Evolutionary conservation across 345 rosid species (phyloP), one percentile per base, ranked within the genome.

Genomic region (Eucalyptus curtisii): DNA sequence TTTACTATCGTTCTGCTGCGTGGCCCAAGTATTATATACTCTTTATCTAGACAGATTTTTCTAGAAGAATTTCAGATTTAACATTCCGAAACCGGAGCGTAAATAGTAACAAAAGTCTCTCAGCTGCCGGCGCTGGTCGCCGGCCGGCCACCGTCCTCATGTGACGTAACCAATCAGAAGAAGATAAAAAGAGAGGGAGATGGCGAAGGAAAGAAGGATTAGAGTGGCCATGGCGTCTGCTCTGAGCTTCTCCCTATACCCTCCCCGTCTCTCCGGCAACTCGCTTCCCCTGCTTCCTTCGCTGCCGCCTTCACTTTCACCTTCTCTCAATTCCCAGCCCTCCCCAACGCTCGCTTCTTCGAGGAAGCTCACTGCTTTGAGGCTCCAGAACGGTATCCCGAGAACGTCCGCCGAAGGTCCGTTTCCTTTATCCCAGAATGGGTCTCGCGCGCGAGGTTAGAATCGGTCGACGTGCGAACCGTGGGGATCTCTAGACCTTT

Each of bases 381-480:
- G 92, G 89, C 93, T 87, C 55, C 89, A 86, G 91, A 90, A 86
- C 68, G 47, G 59, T 15, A 61, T 52, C 42, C 88, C 88, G 25
- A 89, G 89, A 94, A 91, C 94, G 61, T 95, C 95, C 16, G 88
- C 92, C 9, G 93, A 93, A 89, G 95, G 96, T 94, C 8, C 55
- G 9, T 85, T 11, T 11, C 22, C 37, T 47, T n/a, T 24, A 15
- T 52, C 55, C 55, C 86, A 31, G 13, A 20, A 37, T 0, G 82
- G 82, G 27, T 33, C 44, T 17, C 0, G 44, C 4, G 3, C 44
- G 80, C 4, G 31, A 13, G 1, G 71, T 61, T 30, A 5, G n/a
- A 61, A 13, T 61, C 30, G 71, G 71, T n/a, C 20, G 76, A 14
- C 76, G 20, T n/a, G 16, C 37, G 76, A n/a, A n/a, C 40, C 37